These are phyloP conservation scores for Pseudogymnoascus sp. DNA, from an alignment of 2,329 filamentous ascomycete genomes.

Conservation along the genomic window DNA sequence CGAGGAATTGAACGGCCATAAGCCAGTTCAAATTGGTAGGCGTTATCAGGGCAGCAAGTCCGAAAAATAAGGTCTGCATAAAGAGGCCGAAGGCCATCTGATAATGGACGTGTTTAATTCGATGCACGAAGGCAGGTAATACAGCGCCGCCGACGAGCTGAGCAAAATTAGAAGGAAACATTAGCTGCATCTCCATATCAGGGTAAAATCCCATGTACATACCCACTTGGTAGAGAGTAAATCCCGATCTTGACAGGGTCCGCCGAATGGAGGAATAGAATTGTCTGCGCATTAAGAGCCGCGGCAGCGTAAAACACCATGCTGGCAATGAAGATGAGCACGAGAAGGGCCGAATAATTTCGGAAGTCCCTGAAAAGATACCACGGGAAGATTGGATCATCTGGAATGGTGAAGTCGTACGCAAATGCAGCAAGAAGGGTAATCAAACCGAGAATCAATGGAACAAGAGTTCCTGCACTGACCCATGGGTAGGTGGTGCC, in stretches of 20 bases:
- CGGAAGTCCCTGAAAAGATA: not conserved
- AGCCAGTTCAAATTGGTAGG: constrained; percentile 15
- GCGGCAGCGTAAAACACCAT: constrained; percentile 35
- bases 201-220: not conserved
- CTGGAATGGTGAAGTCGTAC: not conserved
- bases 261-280: constrained; percentile 12
- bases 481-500: too few species aligned
- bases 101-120: constrained; percentile 31
- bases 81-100: constrained; percentile 30
- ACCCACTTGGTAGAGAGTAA: not conserved
- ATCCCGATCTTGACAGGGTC: not conserved
- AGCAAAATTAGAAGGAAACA: constrained; percentile 8
- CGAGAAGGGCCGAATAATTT: constrained; percentile 22
- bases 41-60: constrained; percentile 15
- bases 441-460: too few species aligned
- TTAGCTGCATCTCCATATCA: not conserved
- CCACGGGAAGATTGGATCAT: not conserved
- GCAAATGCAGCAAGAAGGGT: not conserved
- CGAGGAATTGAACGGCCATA: constrained; percentile 28
- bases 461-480: too few species aligned
- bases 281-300: constrained; percentile 17
- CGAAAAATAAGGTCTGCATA: constrained; percentile 24
- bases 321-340: constrained; percentile 34
- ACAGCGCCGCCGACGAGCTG: constrained; percentile 16
- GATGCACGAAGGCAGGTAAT: constrained; percentile 18